Evolutionary conservation across 768 basidiomycete genomes (phyloP).

Genomic region (Tremella fuciformis): DNA sequence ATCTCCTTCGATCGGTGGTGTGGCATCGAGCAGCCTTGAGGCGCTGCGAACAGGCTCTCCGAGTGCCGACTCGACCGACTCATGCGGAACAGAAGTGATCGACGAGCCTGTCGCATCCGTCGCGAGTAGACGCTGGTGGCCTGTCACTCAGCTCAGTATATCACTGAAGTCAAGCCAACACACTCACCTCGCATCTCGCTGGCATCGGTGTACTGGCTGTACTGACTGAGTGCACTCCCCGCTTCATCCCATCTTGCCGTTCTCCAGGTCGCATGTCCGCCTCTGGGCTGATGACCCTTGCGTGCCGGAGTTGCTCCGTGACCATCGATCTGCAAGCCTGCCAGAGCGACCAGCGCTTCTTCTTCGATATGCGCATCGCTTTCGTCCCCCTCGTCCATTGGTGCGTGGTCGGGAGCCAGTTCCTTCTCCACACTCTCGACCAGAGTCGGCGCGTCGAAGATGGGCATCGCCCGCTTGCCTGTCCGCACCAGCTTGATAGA

Average conservation of each 20-base stretch:
- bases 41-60: constrained; percentile 3
- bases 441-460: constrained; percentile 18
- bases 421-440: constrained; percentile 3
- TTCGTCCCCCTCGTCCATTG: constrained; percentile 20
- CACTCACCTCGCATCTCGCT: constrained; percentile 44
- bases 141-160: constrained; percentile 17
- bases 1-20: not conserved
- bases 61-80: not conserved
- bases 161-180: not conserved
- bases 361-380: constrained; percentile 44
- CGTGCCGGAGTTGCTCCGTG: constrained; percentile 25
- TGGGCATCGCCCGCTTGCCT: constrained; percentile 56
- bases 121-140: constrained; percentile 29
- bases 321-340: constrained; percentile 32
- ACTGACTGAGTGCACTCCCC: constrained; percentile 13
- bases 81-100: constrained; percentile 1
- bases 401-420: constrained; percentile 3
- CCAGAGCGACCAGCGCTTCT: constrained; percentile 41
- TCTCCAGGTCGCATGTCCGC: constrained; percentile 43
- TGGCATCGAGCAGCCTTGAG: constrained; percentile 4
- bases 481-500: constrained; percentile 75
- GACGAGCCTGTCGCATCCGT: constrained; percentile 15
- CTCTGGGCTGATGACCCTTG: not conserved
- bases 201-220: constrained; percentile 40
- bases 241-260: constrained; percentile 51